Evolutionary conservation across 371 early-diverging fungal species (phyloP).

Genomic region (Haplosporangium sp.): DNA sequence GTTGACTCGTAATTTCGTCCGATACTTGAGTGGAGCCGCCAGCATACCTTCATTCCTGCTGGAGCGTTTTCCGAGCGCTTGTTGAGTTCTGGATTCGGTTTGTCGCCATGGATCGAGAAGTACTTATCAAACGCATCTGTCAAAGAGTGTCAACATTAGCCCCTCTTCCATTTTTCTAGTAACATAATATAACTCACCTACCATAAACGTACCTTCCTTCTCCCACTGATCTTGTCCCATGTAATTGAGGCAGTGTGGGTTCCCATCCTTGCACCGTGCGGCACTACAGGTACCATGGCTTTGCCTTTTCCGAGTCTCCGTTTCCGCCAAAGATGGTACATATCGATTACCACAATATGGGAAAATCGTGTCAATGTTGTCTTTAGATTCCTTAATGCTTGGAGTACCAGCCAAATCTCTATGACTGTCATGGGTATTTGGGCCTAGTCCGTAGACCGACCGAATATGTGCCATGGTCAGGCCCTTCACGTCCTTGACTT

Average conservation of each 20-base stretch:
- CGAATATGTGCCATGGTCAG: conserved; percentile 33
- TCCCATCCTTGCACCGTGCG: conserved; percentile 54
- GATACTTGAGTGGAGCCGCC: background rate
- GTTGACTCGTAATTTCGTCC: conserved; percentile 21
- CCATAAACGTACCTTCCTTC: conserved; percentile 41
- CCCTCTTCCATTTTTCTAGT: background rate
- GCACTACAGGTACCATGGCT: conserved; percentile 15
- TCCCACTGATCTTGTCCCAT: conserved; percentile 58
- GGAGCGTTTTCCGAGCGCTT: conserved; percentile 22
- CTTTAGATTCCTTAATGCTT: background rate
- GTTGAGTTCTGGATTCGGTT: background rate
- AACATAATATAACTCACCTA: background rate
- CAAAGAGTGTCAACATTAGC: background rate
- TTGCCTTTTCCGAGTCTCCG: background rate
- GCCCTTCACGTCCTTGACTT: conserved; percentile 19
- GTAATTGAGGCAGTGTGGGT: conserved; percentile 60
- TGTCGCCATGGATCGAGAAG: background rate
- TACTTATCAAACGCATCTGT: conserved; percentile 54
- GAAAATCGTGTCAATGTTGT: background rate
- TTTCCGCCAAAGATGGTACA: background rate
- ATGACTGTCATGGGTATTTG: background rate
- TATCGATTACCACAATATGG: conserved; percentile 39
- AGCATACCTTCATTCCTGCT: conserved; percentile 44
- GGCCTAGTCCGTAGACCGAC: conserved; percentile 28
- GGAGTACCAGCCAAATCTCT: background rate